A percentile compares a stretch with the other conserved stretches of the same genome.
Evolutionary conservation across 495 filamentous ascomycete genomes (phyloP).

Genomic region (Letharia columbiana): DNA sequence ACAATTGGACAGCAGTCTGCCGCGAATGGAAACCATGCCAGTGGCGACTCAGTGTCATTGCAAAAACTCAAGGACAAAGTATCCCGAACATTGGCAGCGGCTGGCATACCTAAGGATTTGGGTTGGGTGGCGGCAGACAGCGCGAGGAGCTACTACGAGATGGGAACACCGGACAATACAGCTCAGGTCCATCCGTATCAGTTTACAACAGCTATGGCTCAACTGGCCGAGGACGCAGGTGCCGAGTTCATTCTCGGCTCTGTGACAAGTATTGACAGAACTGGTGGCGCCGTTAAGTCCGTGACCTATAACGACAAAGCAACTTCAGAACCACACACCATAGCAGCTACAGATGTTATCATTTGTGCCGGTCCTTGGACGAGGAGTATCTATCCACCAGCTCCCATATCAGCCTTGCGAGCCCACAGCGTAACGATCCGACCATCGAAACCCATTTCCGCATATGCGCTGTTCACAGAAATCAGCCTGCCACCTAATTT

Average conservation of each 20-base stretch:
- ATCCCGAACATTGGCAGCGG: constrained; percentile 50
- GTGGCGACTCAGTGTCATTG: constrained; percentile 42
- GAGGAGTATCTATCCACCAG: constrained; percentile 56
- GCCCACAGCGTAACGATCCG: constrained; percentile 88
- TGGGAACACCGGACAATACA: constrained; percentile 72
- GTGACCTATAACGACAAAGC: constrained; percentile 69
- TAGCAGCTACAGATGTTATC: constrained; percentile 72
- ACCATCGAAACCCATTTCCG: constrained; percentile 62
- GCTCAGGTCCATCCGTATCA: constrained; percentile 92
- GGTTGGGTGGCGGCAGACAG: constrained; percentile 74
- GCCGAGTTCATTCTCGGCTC: constrained; percentile 61
- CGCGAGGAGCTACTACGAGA: constrained; percentile 64
- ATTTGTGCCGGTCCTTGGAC: constrained; percentile 92
- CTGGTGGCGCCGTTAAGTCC: constrained; percentile 46
- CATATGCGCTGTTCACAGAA: constrained; percentile 84
- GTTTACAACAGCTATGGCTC: constrained; percentile 82
- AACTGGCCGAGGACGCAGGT: constrained; percentile 67
- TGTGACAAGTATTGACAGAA: constrained; percentile 53
- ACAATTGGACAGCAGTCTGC: constrained; percentile 29
- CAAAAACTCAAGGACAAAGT: constrained; percentile 59
- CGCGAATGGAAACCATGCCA: constrained; percentile 27
- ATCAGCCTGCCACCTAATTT: constrained; percentile 64
- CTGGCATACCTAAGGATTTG: constrained; percentile 65
- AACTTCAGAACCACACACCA: constrained; percentile 46
- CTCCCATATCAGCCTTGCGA: constrained; percentile 71